Evolutionary conservation across 257 asterid species (phyloP).

Genomic region (Solanum chiquidenum): DNA sequence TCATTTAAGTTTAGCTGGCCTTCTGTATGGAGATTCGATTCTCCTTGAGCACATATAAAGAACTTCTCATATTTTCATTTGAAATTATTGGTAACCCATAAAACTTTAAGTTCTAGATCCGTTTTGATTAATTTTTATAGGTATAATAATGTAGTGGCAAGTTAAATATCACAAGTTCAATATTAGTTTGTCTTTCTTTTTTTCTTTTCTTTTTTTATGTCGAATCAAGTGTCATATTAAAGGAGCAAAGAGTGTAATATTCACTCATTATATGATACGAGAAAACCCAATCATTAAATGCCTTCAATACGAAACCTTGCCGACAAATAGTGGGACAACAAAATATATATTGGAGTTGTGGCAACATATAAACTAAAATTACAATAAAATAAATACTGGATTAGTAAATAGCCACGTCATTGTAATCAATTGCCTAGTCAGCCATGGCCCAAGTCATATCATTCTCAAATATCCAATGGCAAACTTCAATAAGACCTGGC

Average conservation of each 20-base stretch:
- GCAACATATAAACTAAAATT: neutral
- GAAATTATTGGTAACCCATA: too few relatives aligned
- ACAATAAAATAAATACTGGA: neutral
- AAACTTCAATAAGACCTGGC: conserved; percentile 78
- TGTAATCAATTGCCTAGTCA: conserved; percentile 10
- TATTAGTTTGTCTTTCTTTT: neutral
- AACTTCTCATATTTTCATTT: too few relatives aligned
- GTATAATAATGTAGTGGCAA: neutral
- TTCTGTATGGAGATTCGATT: too few relatives aligned
- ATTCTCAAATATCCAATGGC: conserved; percentile 95
- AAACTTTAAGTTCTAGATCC: too few relatives aligned
- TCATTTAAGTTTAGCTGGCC: neutral
- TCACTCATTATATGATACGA: neutral
- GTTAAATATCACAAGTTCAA: neutral
- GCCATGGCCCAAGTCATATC: conserved; percentile 73
- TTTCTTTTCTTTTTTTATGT: neutral
- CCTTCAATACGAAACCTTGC: neutral
- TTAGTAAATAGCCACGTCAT: neutral
- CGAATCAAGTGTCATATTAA: neutral
- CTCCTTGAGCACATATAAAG: too few relatives aligned
- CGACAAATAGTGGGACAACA: neutral
- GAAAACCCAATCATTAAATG: neutral
- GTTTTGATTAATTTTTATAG: neutral
- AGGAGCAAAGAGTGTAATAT: neutral
- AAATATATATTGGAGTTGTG: neutral